Evolutionary conservation across 495 filamentous ascomycete genomes (phyloP), one percentile per base, ranked within the genome.

Genomic region (Diplogelasinospora grovesii): DNA sequence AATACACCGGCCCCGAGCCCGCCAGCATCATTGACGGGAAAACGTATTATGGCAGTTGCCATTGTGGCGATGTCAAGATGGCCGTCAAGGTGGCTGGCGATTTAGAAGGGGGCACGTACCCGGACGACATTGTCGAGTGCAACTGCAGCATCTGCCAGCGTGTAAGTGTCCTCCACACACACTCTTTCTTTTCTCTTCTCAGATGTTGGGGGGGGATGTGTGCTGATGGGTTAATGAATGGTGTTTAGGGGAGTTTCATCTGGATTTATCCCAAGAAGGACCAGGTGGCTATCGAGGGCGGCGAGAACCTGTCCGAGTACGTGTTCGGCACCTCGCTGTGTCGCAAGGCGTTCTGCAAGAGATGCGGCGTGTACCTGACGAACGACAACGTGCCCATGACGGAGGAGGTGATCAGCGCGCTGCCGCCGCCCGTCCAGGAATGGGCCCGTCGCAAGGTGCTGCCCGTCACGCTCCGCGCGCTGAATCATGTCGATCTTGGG

Each of bases 31-130:
- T 67, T 8, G 53, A 55, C 19, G 61, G 46, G 8, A 64, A 61
- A 41, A 22, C 64, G 2, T 73, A 73, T 41, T 61, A 59, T 21
- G 71, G 71, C 5, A 64, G 64, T 49, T 77, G 73, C 53, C 73
- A 75, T 46, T 77, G 73, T 48, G 71, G 73, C 16, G 67, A 57
- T 29, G 57, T 73, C 5, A 67, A 46, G 9, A 13, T 66, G 11
- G 66, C 65, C 1, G 16, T 72, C 14, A 66, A 63, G 46, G 37
- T 57, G 19, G 54, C 61, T 27, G 54, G 55, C 13, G 41, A 67
- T 8, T 21, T 54, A 8, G 52, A 61, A 31, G n/a, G n/a, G n/a
- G 49, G 57, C 18, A 50, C 43, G 1, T 50, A 35, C 37, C 32
- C 50, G 1, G 61, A 50, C 4, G 15, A 2, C 0, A 31, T 65